These are phyloP conservation scores for Tetrastigma voinierianum DNA, from an alignment of 164 flowering plant species.

Conservation along the genomic window DNA sequence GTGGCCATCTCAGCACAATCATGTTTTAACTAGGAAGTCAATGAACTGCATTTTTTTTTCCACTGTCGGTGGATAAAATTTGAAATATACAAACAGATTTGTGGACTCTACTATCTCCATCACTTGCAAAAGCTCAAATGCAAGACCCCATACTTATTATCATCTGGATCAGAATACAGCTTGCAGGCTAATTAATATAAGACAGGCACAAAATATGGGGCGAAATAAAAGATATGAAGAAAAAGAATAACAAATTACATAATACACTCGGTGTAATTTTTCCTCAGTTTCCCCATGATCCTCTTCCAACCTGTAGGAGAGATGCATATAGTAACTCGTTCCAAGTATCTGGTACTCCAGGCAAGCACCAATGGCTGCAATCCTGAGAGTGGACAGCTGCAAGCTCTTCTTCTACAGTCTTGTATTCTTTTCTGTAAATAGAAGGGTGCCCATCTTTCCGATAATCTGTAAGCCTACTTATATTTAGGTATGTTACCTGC, in stretches of 20 bases:
- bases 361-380: constrained; percentile 96
- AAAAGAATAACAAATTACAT: constrained; percentile 3
- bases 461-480: constrained; percentile 74
- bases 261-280: neutral
- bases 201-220: too few relatives aligned
- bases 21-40: neutral
- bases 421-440: constrained; percentile 56
- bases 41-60: neutral
- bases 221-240: too few relatives aligned
- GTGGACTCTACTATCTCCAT: neutral
- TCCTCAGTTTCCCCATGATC: constrained; percentile 30
- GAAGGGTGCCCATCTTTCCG: constrained; percentile 90
- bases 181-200: neutral
- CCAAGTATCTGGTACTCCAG: constrained; percentile 93
- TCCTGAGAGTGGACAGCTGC: constrained; percentile 57
- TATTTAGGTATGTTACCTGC: constrained; percentile 62
- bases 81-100: neutral
- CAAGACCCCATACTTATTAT: neutral
- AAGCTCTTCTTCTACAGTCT: constrained; percentile 32
- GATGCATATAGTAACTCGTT: constrained; percentile 77
- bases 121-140: neutral
- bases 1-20: too few relatives aligned
- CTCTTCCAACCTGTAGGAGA: constrained; percentile 39
- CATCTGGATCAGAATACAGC: neutral
- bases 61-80: neutral